Conservation (phyloP, 129 eudicot species). For the Cynara cardunculus region DNA sequence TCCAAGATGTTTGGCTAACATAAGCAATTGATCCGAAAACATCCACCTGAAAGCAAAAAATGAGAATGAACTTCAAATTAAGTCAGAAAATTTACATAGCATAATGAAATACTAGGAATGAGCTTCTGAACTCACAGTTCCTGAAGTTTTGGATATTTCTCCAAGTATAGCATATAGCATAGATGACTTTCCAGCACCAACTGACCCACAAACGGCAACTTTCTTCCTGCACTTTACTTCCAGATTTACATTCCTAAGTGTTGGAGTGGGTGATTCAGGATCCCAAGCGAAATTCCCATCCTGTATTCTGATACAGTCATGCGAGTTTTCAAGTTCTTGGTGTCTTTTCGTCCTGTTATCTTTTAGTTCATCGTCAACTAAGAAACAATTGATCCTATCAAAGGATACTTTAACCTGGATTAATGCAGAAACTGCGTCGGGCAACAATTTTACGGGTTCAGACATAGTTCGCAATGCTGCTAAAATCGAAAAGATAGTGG, state of each 20-base stretch:
- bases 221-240: constrained; percentile 36
- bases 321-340: constrained; percentile 7
- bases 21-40: constrained; percentile 66
- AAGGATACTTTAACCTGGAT: constrained; percentile 73
- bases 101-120: neutral
- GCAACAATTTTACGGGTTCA: constrained; percentile 62
- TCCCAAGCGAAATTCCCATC: constrained; percentile 51
- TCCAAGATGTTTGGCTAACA: constrained; percentile 84
- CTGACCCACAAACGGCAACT: constrained; percentile 62
- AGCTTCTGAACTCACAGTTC: constrained; percentile 40
- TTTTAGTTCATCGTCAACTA: constrained; percentile 66
- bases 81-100: neutral
- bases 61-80: neutral
- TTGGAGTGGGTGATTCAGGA: constrained; percentile 27
- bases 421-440: constrained; percentile 55
- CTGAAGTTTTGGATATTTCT: constrained; percentile 57
- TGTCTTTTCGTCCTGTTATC: constrained; percentile 13
- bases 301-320: constrained; percentile 28
- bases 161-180: constrained; percentile 56
- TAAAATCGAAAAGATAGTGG: constrained; percentile 58
- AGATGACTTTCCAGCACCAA: constrained; percentile 76
- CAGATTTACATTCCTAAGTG: constrained; percentile 33
- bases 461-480: constrained; percentile 57
- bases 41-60: constrained; percentile 39
- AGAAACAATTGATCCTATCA: constrained; percentile 54